phyloP scores from a whole-genome alignment of 1,284 basidiomycete genomes.

The Ustilago crameri region DNA sequence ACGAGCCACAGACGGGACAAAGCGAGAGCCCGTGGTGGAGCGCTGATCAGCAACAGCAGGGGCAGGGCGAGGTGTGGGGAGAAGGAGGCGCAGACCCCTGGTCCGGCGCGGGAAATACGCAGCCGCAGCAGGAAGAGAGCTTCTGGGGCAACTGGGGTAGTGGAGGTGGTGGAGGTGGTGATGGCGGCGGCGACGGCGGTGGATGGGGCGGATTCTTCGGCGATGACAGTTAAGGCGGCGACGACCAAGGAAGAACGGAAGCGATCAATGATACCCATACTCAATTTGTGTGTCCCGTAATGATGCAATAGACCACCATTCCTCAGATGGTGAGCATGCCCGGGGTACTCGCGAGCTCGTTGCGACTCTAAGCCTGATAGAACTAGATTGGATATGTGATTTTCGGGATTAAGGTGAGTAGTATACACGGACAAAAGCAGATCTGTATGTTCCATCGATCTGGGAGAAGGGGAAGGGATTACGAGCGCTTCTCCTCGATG shows the following conservation, averaged over 20 bases:
- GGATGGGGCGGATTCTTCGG: conserved; percentile 52
- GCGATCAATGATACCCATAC: no score
- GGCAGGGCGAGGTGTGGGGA: conserved; percentile 43
- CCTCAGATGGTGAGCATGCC: no score
- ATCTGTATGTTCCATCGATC: background rate
- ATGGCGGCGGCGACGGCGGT: conserved; percentile 31
- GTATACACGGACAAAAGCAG: conserved; percentile 16
- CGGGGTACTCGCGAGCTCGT: no score
- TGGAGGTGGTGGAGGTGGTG: conserved; percentile 11
- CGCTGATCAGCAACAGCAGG: conserved; percentile 20
- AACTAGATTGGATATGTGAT: no score
- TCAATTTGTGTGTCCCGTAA: no score
- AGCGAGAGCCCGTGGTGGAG: conserved; percentile 34
- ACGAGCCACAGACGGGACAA: conserved; percentile 5
- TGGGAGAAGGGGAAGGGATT: no score
- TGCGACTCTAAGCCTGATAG: no score
- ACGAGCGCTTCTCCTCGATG: conserved; percentile 8
- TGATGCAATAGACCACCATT: background rate
- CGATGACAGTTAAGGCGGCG: conserved; percentile 17
- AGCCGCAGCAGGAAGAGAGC: conserved; percentile 16
- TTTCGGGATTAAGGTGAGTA: no score
- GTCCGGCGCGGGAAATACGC: conserved; percentile 28
- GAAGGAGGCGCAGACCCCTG: conserved; percentile 32
- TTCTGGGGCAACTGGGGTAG: conserved; percentile 27
- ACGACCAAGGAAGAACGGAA: no score